A percentile compares a stretch with the other conserved stretches of the same genome.
These are phyloP conservation scores for Macrolepiota fuliginosa DNA, from an alignment of 768 basidiomycete species.

Conservation along the genomic window DNA sequence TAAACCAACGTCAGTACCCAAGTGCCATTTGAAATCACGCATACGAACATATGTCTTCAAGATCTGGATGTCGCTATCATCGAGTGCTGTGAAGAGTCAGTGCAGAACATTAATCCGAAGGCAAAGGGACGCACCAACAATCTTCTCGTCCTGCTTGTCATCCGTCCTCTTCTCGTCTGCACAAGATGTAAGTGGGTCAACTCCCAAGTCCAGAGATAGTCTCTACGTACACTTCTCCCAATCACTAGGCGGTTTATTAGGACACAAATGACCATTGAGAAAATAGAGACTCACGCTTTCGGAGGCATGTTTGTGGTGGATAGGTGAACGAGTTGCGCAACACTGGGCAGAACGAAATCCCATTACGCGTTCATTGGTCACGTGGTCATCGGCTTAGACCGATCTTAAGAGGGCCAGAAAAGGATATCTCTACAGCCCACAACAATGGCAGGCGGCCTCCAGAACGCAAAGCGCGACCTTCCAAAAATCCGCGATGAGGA, in stretches of 20 bases:
- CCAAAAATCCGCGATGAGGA: slow-evolving; percentile 91
- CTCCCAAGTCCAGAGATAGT: not conserved
- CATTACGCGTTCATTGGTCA: slow-evolving; percentile 32
- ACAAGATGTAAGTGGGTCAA: slow-evolving; percentile 6
- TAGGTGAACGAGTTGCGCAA: slow-evolving; percentile 19
- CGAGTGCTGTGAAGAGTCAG: slow-evolving; percentile 61
- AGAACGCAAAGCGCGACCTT: slow-evolving; percentile 86
- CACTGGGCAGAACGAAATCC: slow-evolving; percentile 4
- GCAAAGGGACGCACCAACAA: slow-evolving; percentile 56
- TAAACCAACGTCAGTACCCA: slow-evolving; percentile 28
- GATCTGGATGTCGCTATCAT: slow-evolving; percentile 98
- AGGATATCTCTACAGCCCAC: slow-evolving; percentile 1
- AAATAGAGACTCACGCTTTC: slow-evolving; percentile 74
- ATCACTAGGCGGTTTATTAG: slow-evolving; percentile 51
- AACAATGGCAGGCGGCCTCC: slow-evolving; percentile 87
- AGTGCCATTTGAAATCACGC: not conserved
- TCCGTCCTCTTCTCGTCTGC: slow-evolving; percentile 84
- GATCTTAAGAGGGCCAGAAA: not conserved
- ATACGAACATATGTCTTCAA: slow-evolving; percentile 90
- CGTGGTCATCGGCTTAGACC: slow-evolving; percentile 18
- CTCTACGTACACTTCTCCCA: slow-evolving; percentile 93
- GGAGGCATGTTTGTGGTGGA: slow-evolving; percentile 70
- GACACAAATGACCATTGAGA: slow-evolving; percentile 13
- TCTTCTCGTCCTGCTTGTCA: slow-evolving; percentile 91
- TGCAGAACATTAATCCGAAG: not conserved